Evolutionary conservation across 192 early-diverging fungal species (phyloP).

Genomic region (Thoreauomyces humboldtii): DNA sequence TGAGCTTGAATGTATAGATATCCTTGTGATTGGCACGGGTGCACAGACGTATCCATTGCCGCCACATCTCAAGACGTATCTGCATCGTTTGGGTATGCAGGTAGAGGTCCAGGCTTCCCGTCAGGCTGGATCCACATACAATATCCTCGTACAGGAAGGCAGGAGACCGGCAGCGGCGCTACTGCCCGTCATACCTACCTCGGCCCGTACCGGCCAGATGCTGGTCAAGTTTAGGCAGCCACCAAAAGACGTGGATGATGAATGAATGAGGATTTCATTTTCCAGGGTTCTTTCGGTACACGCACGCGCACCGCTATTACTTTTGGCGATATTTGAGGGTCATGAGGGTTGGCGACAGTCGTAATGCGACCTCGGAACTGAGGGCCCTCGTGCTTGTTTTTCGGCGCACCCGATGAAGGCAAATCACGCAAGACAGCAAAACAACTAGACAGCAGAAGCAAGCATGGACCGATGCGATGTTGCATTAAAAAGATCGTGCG

Average conservation of each 20-base stretch:
- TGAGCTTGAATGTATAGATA: constrained; percentile 27
- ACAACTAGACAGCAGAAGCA: no score
- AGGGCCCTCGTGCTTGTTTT: no score
- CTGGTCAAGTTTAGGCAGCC: constrained; percentile 37
- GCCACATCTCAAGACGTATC: constrained; percentile 32
- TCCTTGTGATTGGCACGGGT: constrained; percentile 52
- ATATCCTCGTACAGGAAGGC: constrained; percentile 50
- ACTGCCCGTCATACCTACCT: constrained; percentile 50
- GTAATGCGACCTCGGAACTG: no score
- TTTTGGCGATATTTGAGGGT: no score
- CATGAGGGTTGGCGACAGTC: no score
- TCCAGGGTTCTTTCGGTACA: no score
- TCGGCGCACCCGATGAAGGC: no score
- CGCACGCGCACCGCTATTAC: no score
- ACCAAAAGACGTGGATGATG: neutral
- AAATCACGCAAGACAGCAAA: no score
- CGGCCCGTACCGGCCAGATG: constrained; percentile 39
- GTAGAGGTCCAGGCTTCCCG: constrained; percentile 43
- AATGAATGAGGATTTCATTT: neutral
- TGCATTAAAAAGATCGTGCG: no score
- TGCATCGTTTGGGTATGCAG: constrained; percentile 48
- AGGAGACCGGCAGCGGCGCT: constrained; percentile 42
- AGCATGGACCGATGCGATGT: no score
- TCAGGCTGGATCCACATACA: constrained; percentile 51
- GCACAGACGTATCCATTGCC: constrained; percentile 36